phyloP scores from a whole-genome alignment of 2,329 filamentous ascomycete genomes.

The Microdochium nivale region DNA sequence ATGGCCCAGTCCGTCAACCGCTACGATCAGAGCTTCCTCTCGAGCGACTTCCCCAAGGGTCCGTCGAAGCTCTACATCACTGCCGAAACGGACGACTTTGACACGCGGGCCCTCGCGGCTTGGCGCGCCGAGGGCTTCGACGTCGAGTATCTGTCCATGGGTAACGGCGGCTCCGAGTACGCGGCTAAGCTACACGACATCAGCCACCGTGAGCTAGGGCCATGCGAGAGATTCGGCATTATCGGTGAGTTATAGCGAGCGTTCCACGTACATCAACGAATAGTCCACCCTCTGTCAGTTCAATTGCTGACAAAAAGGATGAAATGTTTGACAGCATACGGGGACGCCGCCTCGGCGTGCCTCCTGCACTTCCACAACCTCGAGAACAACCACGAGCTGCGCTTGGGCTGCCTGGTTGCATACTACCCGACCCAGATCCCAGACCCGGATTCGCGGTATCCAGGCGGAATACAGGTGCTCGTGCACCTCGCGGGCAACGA shows the following conservation, averaged over 20 bases:
- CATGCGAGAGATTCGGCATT: constrained; percentile 34
- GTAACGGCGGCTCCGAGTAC: constrained; percentile 23
- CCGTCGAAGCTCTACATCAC: constrained; percentile 32
- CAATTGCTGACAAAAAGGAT: constrained; percentile 1
- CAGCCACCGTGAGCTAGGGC: constrained; percentile 21
- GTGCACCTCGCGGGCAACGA: constrained; percentile 31
- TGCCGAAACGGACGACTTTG: constrained; percentile 32
- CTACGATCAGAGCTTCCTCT: constrained; percentile 32
- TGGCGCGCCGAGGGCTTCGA: constrained; percentile 35
- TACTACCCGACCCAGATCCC: constrained; percentile 36
- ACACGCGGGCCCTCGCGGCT: constrained; percentile 23
- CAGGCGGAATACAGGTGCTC: constrained; percentile 26
- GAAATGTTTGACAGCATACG: constrained; percentile 27
- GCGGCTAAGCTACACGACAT: constrained; percentile 22
- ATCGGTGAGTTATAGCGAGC: constrained; percentile 25
- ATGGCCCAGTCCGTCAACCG: constrained; percentile 20
- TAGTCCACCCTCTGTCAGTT: too few relatives aligned
- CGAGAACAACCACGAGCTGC: constrained; percentile 34
- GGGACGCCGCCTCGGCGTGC: constrained; percentile 31
- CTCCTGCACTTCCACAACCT: constrained; percentile 35
- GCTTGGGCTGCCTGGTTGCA: constrained; percentile 31
- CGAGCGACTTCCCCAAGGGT: constrained; percentile 25
- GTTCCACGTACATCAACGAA: too few relatives aligned
- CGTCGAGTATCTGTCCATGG: constrained; percentile 32
- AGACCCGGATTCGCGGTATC: constrained; percentile 30